phyloP scores from a whole-genome alignment of 768 basidiomycete genomes.

The Tulasnella sp. region DNA sequence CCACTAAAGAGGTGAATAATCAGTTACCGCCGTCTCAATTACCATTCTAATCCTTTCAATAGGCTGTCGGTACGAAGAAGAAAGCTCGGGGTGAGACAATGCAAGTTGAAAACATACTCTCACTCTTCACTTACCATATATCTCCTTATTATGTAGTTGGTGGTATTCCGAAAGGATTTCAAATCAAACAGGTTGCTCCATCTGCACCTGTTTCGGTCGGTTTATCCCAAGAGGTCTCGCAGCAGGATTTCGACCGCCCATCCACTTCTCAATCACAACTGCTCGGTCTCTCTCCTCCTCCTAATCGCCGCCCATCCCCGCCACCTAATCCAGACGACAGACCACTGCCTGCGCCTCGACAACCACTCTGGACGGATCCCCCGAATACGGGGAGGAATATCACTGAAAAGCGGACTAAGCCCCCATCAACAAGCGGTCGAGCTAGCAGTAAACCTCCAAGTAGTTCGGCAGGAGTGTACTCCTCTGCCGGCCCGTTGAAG shows the following conservation, averaged over 20 bases:
- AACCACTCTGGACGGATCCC: not conserved
- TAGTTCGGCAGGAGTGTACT: not conserved
- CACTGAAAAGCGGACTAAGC: not conserved
- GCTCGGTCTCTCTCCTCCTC: conserved; percentile 26
- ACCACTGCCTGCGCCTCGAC: conserved; percentile 22
- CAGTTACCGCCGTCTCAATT: not conserved
- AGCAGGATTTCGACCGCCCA: conserved; percentile 13
- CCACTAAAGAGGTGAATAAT: not conserved
- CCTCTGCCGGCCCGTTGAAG: not conserved
- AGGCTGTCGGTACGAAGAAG: conserved; percentile 19
- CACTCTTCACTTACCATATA: conserved; percentile 3
- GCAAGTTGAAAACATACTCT: not conserved
- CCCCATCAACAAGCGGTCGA: conserved; percentile 5
- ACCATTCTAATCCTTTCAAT: not conserved
- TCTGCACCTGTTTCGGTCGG: not conserved
- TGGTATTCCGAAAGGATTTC: conserved; percentile 30
- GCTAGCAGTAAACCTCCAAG: conserved; percentile 10
- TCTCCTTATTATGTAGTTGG: not conserved
- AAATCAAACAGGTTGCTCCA: conserved; percentile 15
- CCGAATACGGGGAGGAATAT: not conserved
- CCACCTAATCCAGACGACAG: conserved; percentile 28
- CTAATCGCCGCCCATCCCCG: conserved; percentile 29
- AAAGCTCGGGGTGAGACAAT: conserved; percentile 13
- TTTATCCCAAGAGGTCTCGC: conserved; percentile 15
- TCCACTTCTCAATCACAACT: not conserved